These are phyloP conservation scores for Gracilaria vermiculophylla DNA, from an alignment of 23 red algal species.

Conservation along the genomic window DNA sequence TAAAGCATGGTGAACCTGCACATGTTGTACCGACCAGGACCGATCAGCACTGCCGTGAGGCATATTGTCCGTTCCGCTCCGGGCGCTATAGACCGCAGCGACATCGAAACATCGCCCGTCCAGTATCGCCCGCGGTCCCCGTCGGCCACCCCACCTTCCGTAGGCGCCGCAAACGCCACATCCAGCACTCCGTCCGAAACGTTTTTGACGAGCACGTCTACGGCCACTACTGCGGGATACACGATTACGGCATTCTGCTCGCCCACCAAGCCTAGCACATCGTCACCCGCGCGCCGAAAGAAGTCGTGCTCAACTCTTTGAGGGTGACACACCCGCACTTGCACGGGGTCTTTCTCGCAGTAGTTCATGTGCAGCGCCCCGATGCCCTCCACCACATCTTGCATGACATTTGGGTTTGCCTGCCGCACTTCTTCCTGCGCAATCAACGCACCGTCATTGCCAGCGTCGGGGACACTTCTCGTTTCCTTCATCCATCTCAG, in stretches of 20 bases:
- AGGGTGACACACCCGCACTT: conserved; percentile 22
- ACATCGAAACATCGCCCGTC: conserved; percentile 48
- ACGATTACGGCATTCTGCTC: conserved; percentile 5
- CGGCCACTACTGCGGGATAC: conserved; percentile 30
- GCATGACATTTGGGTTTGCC: conserved; percentile 12
- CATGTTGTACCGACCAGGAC: conserved; percentile 57
- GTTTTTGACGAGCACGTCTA: conserved; percentile 48
- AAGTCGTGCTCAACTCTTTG: conserved; percentile 38
- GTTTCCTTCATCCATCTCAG: conserved; percentile 38
- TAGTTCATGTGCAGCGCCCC: not conserved
- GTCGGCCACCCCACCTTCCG: conserved; percentile 39
- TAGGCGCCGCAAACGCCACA: conserved; percentile 51
- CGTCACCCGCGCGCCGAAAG: not conserved
- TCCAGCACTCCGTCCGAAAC: conserved; percentile 32
- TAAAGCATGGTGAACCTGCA: conserved; percentile 35
- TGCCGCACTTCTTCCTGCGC: not conserved
- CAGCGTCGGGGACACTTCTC: not conserved
- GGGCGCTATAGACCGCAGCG: conserved; percentile 47
- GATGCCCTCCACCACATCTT: conserved; percentile 20
- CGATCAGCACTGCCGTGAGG: conserved; percentile 24
- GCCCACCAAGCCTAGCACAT: not conserved
- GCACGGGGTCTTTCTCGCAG: conserved; percentile 17
- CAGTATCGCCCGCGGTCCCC: conserved; percentile 65
- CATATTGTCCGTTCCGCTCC: conserved; percentile 37
- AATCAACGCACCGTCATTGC: not conserved